Evolutionary conservation across 2,329 filamentous ascomycete genomes (phyloP).

Genomic region (Knoxdaviesia proteae): DNA sequence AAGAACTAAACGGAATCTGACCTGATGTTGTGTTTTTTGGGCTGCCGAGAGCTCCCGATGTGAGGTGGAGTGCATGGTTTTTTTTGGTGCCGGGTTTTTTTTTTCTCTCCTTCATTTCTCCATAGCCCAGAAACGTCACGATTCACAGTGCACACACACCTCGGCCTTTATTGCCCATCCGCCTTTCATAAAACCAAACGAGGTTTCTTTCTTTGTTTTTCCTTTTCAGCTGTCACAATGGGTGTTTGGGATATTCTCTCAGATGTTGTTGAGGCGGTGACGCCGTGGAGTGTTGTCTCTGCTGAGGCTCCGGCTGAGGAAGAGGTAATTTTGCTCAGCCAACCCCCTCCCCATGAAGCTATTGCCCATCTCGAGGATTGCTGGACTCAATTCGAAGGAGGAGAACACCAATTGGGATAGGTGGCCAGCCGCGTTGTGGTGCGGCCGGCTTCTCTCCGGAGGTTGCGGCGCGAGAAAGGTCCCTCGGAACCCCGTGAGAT

Average conservation of each 20-base stretch:
- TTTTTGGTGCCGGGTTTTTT: too few relatives aligned
- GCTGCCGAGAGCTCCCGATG: too few relatives aligned
- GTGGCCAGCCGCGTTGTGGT: too few relatives aligned
- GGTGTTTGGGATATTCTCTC: conserved; percentile 45
- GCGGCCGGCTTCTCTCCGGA: too few relatives aligned
- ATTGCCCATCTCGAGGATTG: too few relatives aligned
- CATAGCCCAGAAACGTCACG: not conserved
- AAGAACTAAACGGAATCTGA: too few relatives aligned
- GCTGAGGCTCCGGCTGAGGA: conserved; percentile 49
- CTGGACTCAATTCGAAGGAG: too few relatives aligned
- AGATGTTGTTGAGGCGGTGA: conserved; percentile 42
- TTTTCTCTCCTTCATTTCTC: not conserved
- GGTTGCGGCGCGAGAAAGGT: too few relatives aligned
- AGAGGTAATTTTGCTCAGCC: conserved; percentile 18
- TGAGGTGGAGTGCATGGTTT: too few relatives aligned
- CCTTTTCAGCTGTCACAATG: conserved; percentile 23
- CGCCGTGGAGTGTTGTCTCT: conserved; percentile 43
- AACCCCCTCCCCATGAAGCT: not conserved
- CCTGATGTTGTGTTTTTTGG: too few relatives aligned
- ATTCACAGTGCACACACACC: not conserved
- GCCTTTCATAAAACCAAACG: not conserved
- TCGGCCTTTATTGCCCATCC: not conserved
- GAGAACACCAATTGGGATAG: too few relatives aligned
- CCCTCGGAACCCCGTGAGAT: too few relatives aligned
- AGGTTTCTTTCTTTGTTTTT: conserved; percentile 1